A percentile compares a stretch with the other conserved stretches of the same genome.
Evolutionary conservation across 2,329 filamentous ascomycete species (phyloP).

Genomic region (Penicillium fuscoglaucum): DNA sequence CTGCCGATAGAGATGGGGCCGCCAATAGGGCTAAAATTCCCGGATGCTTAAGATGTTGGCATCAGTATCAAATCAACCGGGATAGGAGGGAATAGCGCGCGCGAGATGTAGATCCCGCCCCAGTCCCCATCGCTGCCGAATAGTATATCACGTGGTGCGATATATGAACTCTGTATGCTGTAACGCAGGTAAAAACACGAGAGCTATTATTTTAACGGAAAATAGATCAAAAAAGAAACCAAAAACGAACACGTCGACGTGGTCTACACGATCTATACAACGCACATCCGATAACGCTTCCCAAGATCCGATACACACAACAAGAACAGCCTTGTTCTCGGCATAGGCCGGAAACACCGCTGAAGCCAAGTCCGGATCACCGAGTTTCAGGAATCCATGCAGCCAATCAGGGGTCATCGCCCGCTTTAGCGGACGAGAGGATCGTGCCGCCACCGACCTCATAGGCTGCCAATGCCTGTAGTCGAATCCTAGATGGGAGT

Average conservation of each 20-base stretch:
- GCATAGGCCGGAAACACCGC: slow-evolving; percentile 26
- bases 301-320: slow-evolving; percentile 4
- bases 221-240: not conserved
- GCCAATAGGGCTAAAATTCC: slow-evolving; percentile 1
- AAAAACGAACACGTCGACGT: not conserved
- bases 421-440: slow-evolving; percentile 20
- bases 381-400: slow-evolving; percentile 29
- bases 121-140: slow-evolving; percentile 16
- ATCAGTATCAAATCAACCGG: not conserved
- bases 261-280: slow-evolving; percentile 1
- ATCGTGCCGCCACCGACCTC: slow-evolving; percentile 33
- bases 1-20: slow-evolving; percentile 5
- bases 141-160: slow-evolving; percentile 9
- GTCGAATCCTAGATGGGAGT: slow-evolving; percentile 11
- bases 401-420: slow-evolving; percentile 26
- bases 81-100: slow-evolving; percentile 9
- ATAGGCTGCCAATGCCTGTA: slow-evolving; percentile 22
- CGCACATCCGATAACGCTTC: not conserved
- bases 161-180: not conserved
- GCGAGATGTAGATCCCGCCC: slow-evolving; percentile 12
- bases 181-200: not conserved
- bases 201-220: not conserved
- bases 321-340: slow-evolving; percentile 8
- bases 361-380: slow-evolving; percentile 28
- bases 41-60: not conserved